Base-by-base conservation (phyloP, 2,329 filamentous ascomycete species). In the Diaporthe sp. region DNA sequence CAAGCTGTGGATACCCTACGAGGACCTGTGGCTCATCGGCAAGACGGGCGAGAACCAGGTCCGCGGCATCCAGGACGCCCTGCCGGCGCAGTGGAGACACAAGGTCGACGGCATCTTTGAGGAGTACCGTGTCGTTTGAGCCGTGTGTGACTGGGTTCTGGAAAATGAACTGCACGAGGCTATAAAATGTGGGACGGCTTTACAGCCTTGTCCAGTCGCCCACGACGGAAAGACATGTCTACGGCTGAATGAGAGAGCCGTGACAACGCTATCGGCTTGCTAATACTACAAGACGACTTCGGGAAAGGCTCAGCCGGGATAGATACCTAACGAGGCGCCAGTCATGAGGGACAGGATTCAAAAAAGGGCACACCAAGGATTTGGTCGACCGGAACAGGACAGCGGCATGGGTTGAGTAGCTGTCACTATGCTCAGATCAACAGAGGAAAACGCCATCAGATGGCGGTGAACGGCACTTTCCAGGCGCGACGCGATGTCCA, bases 11-110 rank as follows among this genome's bases (percentile, higher is more conserved):
- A 72, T 85, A 3, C 77, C 80, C 6, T 81, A 81, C 42, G 80
- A 82, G 22, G 76, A 82, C 71, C 70, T 82, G 53, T 84, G 83
- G 83, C 78, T 84, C 75, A 78, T 84, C 42, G 82, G 82, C 25
- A 77, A 77, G 61, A 81, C 82, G 8, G 83, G 83, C 30, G 80
- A 81, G 72, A 77, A 80, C 74, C 83, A 84, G 77, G 80, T 84
- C 71, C 78, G 80, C 55, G 82, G 80, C 42, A 84, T 85, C 27
- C 78, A 82, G 70, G 81, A 80, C 71, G 79, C 76, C 25, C 77
- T 84, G 72, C 81, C 82, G 8, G 73, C 79, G 30, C 79, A 79
- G n/a, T 84, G 83, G 83, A 76, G 76, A 68, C 77, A 73, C 61
- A 84, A 83, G 76, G 78, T 85, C 9, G 83, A 82, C 50, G 73